Evolutionary conservation across 1,284 basidiomycete species (phyloP).

Genomic region (Ganoderma lingzhi): DNA sequence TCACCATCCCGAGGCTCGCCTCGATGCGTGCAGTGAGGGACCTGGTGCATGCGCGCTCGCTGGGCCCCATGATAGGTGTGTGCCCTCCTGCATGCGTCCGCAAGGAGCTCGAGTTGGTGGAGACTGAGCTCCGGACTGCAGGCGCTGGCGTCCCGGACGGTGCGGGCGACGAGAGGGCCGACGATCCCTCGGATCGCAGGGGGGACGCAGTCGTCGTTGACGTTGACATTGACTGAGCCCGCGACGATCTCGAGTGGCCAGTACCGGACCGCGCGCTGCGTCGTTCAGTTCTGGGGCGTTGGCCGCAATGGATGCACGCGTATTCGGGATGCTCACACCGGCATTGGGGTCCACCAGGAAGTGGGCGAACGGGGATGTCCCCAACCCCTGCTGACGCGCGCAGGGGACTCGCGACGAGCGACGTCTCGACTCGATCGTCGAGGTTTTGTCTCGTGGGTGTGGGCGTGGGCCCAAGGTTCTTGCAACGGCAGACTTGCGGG

Average conservation of each 20-base stretch:
- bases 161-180: neutral
- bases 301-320: constrained; percentile 4
- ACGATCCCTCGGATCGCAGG: neutral
- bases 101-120: neutral
- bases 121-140: neutral
- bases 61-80: constrained; percentile 21
- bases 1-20: constrained; percentile 16
- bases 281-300: neutral
- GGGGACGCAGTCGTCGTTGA: neutral
- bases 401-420: constrained; percentile 8
- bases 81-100: constrained; percentile 11
- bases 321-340: constrained; percentile 9
- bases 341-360: neutral
- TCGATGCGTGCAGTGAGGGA: neutral
- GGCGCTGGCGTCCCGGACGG: neutral
- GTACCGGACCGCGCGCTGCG: neutral
- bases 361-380: constrained; percentile 2
- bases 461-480: too few species aligned
- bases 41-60: constrained; percentile 10
- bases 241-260: neutral
- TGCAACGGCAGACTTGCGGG: constrained; percentile 6
- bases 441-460: neutral
- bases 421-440: constrained; percentile 2
- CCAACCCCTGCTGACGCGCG: neutral
- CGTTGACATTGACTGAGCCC: neutral